Evolutionary conservation across 2,329 filamentous ascomycete species (phyloP), one percentile per base, ranked within the genome.

Genomic region (Xylaria sp.): DNA sequence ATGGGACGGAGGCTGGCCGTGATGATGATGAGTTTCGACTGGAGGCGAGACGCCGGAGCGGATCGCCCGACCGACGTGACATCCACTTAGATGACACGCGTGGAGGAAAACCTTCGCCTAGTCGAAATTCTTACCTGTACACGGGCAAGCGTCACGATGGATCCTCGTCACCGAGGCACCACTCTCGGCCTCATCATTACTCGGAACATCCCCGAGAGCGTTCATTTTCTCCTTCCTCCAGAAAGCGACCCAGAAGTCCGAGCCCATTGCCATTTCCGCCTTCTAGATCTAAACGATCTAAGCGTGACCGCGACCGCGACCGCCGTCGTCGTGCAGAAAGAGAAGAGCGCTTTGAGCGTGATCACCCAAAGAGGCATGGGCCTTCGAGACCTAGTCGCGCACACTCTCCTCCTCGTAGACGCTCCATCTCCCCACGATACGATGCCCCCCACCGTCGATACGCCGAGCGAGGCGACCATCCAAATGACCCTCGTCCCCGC

Each of bases 211-310:
- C 71, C 39, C 77, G 77, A 58, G 75, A 77, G 63, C 76, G 72
- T 53, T 76, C 73, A 36, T 76, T 76, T 64, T 82, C 82, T 3
- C 78, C 81, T 34, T 75, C 80, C 27, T 79, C 81, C 5, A 70
- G 78, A 42, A 85, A 84, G 72, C 79, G 83, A 59, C 78, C 79
- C 56, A 79, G 83, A 65, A 84, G 79, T 65, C 79, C 79, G 59
- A 84, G 81, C 56, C 80, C 75, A n/a, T 79, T 73, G 14, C 74
- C 83, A 1, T 74, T 78, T 24, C 78, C 76, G 2, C 73, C 75
- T 4, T 78, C 78, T 36, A 80, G 79, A 58, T 78, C 80, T 30
- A 85, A 85, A 73, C 81, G 76, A 81, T 82, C 83, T 72, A 81
- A 81, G 77, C 78, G 77, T 56, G 75, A 78, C 12, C 76, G 75